A percentile compares a stretch with the other conserved stretches of the same genome.
Evolutionary conservation across 164 flowering plant species (phyloP).

Genomic region (Nymphaea colorata): DNA sequence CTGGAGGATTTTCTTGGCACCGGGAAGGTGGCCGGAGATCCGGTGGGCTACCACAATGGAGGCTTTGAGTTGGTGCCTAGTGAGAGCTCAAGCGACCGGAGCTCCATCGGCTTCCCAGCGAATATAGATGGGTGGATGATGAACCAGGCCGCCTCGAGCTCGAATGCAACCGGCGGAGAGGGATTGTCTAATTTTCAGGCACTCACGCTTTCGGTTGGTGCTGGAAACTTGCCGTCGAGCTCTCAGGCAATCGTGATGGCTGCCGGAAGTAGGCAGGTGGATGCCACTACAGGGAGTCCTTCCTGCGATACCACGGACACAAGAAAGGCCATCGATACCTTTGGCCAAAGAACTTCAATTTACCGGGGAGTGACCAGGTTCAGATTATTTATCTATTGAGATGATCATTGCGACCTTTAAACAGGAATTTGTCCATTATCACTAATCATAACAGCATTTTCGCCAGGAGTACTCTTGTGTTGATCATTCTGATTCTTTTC

Average conservation of each 20-base stretch:
- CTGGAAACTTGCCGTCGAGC: neutral
- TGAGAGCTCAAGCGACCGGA: neutral
- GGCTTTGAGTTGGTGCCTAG: neutral
- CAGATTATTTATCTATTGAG: neutral
- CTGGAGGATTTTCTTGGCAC: neutral
- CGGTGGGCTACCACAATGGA: neutral
- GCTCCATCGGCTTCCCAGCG: neutral
- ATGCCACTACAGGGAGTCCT: neutral
- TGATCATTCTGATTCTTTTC: no score
- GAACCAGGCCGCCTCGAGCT: neutral
- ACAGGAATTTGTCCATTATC: no score
- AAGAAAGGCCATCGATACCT: conserved; percentile 59
- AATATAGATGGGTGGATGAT: neutral
- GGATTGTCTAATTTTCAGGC: neutral
- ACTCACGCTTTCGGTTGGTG: neutral
- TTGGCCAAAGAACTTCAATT: conserved; percentile 91
- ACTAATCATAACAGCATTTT: no score
- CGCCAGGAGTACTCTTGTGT: no score
- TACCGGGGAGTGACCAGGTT: conserved; percentile 95
- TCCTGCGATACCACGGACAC: conserved; percentile 19
- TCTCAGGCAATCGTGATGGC: neutral
- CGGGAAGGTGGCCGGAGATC: neutral
- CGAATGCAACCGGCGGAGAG: neutral
- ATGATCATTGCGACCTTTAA: no score
- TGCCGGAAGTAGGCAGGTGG: neutral